Evolutionary conservation across 2,329 filamentous ascomycete species (phyloP).

Genomic region (Beauveria rudraprayagi): DNA sequence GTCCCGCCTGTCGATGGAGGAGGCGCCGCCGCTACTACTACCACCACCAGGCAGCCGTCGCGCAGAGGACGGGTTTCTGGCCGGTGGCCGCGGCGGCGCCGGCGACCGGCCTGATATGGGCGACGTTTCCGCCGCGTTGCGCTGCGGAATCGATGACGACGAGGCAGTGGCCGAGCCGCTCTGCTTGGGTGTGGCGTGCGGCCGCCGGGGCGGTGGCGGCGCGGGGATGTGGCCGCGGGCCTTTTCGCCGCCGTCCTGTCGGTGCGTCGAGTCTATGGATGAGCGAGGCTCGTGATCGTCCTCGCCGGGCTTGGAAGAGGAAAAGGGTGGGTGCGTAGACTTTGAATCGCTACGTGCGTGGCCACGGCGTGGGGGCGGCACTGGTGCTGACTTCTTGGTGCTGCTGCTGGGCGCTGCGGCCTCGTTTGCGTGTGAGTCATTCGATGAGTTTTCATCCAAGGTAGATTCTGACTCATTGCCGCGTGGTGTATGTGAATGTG

Average conservation of each 20-base stretch:
- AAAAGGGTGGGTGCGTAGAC: slow-evolving; percentile 12
- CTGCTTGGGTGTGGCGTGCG: slow-evolving; percentile 30
- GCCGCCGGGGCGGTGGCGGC: slow-evolving; percentile 48
- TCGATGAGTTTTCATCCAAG: slow-evolving; percentile 17
- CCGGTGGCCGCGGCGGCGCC: slow-evolving; percentile 36
- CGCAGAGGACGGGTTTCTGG: slow-evolving; percentile 32
- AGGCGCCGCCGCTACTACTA: slow-evolving; percentile 27
- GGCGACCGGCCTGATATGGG: slow-evolving; percentile 15
- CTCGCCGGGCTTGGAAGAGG: slow-evolving; percentile 15
- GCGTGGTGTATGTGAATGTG: not conserved
- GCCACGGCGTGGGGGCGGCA: slow-evolving; percentile 42
- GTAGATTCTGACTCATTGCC: not conserved
- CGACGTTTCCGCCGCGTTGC: not conserved
- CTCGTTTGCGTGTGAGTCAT: slow-evolving; percentile 18
- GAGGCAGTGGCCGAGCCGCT: slow-evolving; percentile 16
- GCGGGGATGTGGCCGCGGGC: slow-evolving; percentile 27
- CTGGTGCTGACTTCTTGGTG: slow-evolving; percentile 37
- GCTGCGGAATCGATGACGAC: slow-evolving; percentile 8
- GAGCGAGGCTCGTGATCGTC: slow-evolving; percentile 37
- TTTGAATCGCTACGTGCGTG: slow-evolving; percentile 40
- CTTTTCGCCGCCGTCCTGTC: slow-evolving; percentile 36
- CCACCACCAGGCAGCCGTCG: slow-evolving; percentile 36
- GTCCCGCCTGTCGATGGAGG: slow-evolving; percentile 20
- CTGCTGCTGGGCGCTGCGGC: slow-evolving; percentile 21
- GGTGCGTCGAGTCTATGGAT: slow-evolving; percentile 41